phyloP scores from a whole-genome alignment of 805 yeast species.

The Kuraishia cidri region DNA sequence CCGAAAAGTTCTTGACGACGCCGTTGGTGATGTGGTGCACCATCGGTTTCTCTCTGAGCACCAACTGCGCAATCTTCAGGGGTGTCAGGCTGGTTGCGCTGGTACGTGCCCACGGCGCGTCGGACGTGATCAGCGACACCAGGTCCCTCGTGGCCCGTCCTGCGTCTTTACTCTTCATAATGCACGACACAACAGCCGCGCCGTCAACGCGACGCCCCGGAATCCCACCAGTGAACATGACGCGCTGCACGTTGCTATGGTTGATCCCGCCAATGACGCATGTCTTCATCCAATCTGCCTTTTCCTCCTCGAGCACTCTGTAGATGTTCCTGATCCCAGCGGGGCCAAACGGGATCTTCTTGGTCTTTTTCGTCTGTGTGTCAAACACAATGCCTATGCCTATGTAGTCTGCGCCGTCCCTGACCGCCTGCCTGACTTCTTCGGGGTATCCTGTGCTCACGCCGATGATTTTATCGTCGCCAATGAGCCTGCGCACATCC shows the following conservation, averaged over 20 bases:
- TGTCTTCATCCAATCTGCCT: constrained; percentile 32
- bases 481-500: constrained; percentile 54
- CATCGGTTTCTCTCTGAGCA: constrained; percentile 35
- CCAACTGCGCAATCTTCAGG: constrained; percentile 4
- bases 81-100: not conserved
- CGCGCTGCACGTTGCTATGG: constrained; percentile 48
- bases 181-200: constrained; percentile 83
- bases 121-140: constrained; percentile 17
- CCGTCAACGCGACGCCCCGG: constrained; percentile 56
- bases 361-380: constrained; percentile 60
- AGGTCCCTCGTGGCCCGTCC: constrained; percentile 35
- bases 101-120: constrained; percentile 15
- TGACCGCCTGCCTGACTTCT: constrained; percentile 45
- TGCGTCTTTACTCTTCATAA: constrained; percentile 58
- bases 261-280: constrained; percentile 81
- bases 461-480: constrained; percentile 72
- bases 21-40: constrained; percentile 84
- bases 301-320: constrained; percentile 27
- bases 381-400: constrained; percentile 78
- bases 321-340: constrained; percentile 52
- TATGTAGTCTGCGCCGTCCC: constrained; percentile 57
- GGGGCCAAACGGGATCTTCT: constrained; percentile 56
- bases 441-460: constrained; percentile 56
- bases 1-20: constrained; percentile 85
- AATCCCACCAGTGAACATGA: constrained; percentile 37